Conservation (phyloP, 768 basidiomycete genomes). For the Rhodotorula babjevae region DNA sequence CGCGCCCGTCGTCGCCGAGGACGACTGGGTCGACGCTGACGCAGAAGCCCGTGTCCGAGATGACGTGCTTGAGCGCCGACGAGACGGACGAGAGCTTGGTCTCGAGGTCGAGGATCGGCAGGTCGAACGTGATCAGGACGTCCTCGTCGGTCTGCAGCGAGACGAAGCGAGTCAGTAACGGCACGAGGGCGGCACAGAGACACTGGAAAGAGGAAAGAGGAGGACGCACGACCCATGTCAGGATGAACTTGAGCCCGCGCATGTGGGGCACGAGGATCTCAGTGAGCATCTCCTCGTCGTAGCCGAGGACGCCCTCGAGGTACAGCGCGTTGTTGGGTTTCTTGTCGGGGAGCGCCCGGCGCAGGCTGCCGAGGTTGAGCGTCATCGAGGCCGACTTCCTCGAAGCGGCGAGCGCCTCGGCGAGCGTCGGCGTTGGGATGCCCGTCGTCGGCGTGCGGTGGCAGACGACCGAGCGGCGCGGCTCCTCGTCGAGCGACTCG, state of each 20-base stretch:
- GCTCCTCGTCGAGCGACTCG: constrained; percentile 85
- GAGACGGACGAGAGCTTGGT: constrained; percentile 15
- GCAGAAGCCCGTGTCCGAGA: constrained; percentile 36
- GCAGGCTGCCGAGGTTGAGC: constrained; percentile 30
- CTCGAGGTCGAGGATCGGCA: constrained; percentile 25
- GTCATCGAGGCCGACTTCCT: constrained; percentile 17
- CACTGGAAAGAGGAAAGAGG: background rate
- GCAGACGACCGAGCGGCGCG: constrained; percentile 54
- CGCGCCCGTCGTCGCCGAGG: constrained; percentile 28
- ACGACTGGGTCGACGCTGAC: constrained; percentile 23
- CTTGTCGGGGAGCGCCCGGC: constrained; percentile 26
- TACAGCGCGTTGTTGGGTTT: constrained; percentile 37
- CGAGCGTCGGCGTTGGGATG: constrained; percentile 33
- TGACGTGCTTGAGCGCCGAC: constrained; percentile 8
- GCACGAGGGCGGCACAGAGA: background rate
- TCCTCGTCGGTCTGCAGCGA: constrained; percentile 38
- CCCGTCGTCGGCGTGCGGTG: constrained; percentile 32
- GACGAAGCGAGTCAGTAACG: no score
- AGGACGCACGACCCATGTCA: constrained; percentile 38
- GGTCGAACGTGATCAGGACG: constrained; percentile 35
- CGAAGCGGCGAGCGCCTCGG: constrained; percentile 29
- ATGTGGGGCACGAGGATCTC: constrained; percentile 33
- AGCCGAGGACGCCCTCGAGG: constrained; percentile 41
- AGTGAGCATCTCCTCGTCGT: constrained; percentile 32
- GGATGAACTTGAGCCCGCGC: constrained; percentile 26